Base-by-base conservation (phyloP, 768 basidiomycete species). In the Tubosaeta sp. region DNA sequence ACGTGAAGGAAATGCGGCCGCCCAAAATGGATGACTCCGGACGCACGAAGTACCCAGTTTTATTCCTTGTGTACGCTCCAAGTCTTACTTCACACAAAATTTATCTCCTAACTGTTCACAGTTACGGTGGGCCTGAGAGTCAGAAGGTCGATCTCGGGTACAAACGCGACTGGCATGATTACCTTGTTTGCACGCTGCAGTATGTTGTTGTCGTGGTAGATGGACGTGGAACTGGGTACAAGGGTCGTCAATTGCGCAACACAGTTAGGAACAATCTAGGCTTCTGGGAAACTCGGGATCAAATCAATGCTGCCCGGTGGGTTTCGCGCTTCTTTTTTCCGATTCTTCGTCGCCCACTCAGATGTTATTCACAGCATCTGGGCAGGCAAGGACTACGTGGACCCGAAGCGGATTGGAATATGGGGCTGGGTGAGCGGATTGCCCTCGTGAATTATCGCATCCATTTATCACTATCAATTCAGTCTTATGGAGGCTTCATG, bases 401-500 rank as follows among this genome's bases (percentile, higher is more conserved):
- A 99, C 66, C 75, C 82, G 34, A 82, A 80, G 65, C 76, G 93
- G 40, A 89, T 98, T 42, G 96, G 95, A 0, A 87, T 98, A 45
- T 97, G 94, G 94, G 96, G 96, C 38, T 98, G 96, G 95, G 91
- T 93, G 55, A 65, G 87, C 72, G 12, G 6, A 44, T 29, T 48
- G 30, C 30, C 19, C 18, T 14, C 11, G 3, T 16, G n/a, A 49
- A 32, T 31, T 4, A 16, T 39, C 27, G 12, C 18, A 35, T 10
- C 18, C 24, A 38, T 58, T 52, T 16, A 59, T 42, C 16, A 18
- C 7, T 40, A 13, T 22, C 29, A 9, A 34, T 27, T 13, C 59
- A 94, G 94, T 93, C 90, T 9, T 97, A 94, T 61, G 95, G 95
- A 10, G 95, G 96, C 0, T 99, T 92, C 70, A 90, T 98, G 87